Evolutionary conservation across 2,329 filamentous ascomycete genomes (phyloP).

Genomic region (Dothidotthia symphoricarpi): DNA sequence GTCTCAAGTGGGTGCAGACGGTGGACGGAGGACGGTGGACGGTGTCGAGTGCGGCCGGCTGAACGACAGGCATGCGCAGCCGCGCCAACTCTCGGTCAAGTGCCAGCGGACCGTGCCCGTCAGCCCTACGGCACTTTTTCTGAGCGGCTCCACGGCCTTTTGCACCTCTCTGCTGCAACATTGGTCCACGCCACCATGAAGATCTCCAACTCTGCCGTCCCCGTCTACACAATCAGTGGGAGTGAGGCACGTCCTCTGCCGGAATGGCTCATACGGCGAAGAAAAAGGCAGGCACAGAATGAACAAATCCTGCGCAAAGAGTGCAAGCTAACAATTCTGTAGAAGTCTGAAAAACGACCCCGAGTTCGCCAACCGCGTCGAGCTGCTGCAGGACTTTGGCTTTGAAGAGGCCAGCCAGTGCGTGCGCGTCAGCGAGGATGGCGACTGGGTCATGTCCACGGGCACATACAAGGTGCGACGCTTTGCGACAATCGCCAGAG

Average conservation of each 20-base stretch:
- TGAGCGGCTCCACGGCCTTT: background rate
- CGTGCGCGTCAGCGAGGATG: slow-evolving; percentile 87
- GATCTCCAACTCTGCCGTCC: slow-evolving; percentile 76
- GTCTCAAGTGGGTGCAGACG: background rate
- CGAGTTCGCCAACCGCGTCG: slow-evolving; percentile 90
- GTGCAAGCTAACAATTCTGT: slow-evolving; percentile 5
- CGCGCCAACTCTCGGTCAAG: too few species aligned
- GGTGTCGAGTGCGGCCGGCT: too few species aligned
- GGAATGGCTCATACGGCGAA: slow-evolving; percentile 88
- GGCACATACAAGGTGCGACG: slow-evolving; percentile 24
- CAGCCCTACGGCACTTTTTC: slow-evolving; percentile 10
- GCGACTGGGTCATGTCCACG: slow-evolving; percentile 67
- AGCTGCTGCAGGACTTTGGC: slow-evolving; percentile 94
- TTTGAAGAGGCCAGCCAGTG: slow-evolving; percentile 95
- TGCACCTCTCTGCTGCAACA: slow-evolving; percentile 4
- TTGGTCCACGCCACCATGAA: slow-evolving; percentile 60
- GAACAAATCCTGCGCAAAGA: background rate
- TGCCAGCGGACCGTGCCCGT: background rate
- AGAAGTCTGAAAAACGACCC: slow-evolving; percentile 81
- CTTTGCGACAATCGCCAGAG: background rate
- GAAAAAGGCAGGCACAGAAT: slow-evolving; percentile 61
- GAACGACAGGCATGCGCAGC: too few species aligned
- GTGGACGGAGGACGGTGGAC: too few species aligned
- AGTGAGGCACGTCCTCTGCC: slow-evolving; percentile 83
- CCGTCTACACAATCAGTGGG: slow-evolving; percentile 93